Conservation (phyloP, 768 basidiomycete species). For the Suillus alpinus region DNA sequence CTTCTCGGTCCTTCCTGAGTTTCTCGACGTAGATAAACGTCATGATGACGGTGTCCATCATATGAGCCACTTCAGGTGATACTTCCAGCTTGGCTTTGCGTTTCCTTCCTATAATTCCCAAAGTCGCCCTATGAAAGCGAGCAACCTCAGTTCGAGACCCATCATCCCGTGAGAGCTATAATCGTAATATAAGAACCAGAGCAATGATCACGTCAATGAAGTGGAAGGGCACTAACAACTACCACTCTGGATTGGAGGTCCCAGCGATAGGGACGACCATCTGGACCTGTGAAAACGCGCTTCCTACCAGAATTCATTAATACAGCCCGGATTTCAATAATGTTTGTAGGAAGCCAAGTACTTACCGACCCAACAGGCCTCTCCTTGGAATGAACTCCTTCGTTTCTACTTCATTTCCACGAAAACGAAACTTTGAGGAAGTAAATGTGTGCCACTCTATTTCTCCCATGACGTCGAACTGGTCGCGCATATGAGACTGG, state of each 20-base stretch:
- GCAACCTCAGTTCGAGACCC: slow-evolving; percentile 13
- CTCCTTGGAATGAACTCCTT: slow-evolving; percentile 24
- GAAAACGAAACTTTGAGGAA: slow-evolving; percentile 29
- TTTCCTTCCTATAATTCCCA: slow-evolving; percentile 5
- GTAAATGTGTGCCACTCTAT: slow-evolving; percentile 33
- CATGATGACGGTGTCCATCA: slow-evolving; percentile 9
- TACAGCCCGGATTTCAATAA: background rate
- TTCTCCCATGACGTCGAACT: slow-evolving; percentile 29
- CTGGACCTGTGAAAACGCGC: background rate
- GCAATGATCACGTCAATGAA: background rate
- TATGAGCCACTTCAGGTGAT: slow-evolving; percentile 4
- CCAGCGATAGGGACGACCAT: slow-evolving; percentile 1
- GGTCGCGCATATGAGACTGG: slow-evolving; percentile 24
- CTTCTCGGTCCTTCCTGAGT: too few species aligned
- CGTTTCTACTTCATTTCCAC: slow-evolving; percentile 24
- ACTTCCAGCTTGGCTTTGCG: slow-evolving; percentile 9
- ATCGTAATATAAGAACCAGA: background rate
- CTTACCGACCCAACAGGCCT: slow-evolving; percentile 24
- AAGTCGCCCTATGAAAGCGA: slow-evolving; percentile 12
- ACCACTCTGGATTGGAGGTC: background rate
- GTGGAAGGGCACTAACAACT: background rate
- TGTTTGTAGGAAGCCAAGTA: background rate
- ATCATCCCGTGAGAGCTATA: slow-evolving; percentile 15
- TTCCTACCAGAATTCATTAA: background rate
- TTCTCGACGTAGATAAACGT: slow-evolving; percentile 13